Percentiles rank a stretch among this genome's conserved stretches.
Conservation (phyloP, 495 filamentous ascomycete genomes). For the Podospora australis region DNA sequence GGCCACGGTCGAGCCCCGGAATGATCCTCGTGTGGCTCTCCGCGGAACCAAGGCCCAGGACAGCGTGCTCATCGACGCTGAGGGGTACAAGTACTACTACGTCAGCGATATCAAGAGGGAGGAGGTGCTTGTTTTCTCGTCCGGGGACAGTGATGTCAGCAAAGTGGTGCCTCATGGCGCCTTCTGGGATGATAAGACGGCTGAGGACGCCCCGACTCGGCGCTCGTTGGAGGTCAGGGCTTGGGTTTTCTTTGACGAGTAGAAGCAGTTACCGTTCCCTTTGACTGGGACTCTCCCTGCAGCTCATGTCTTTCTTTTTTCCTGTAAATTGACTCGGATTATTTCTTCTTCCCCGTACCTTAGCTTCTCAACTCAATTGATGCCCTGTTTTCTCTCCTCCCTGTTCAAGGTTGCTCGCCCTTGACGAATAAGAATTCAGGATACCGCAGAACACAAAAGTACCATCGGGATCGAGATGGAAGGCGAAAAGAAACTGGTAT, state of each 20-base stretch:
- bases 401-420: no score
- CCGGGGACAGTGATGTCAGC: background rate
- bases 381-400: no score
- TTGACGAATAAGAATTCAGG: no score
- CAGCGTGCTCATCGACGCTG: background rate
- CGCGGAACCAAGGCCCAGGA: constrained; percentile 1
- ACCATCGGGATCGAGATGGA: no score
- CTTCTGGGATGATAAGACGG: constrained; percentile 1
- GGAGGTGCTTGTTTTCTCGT: constrained; percentile 2
- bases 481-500: no score
- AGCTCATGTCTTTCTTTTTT: no score
- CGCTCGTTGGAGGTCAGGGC: constrained; percentile 3
- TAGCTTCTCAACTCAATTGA: no score
- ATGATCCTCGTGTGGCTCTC: background rate
- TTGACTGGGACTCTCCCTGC: no score
- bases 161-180: background rate
- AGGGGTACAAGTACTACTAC: background rate
- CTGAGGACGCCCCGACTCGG: background rate
- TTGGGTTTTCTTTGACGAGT: constrained; percentile 1
- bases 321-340: no score
- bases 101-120: constrained; percentile 4
- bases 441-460: no score
- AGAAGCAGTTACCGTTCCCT: no score
- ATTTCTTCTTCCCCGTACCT: no score
- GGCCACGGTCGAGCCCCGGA: background rate